Conservation (phyloP, 306 rosid species). For the Cicer chorassanicum region DNA sequence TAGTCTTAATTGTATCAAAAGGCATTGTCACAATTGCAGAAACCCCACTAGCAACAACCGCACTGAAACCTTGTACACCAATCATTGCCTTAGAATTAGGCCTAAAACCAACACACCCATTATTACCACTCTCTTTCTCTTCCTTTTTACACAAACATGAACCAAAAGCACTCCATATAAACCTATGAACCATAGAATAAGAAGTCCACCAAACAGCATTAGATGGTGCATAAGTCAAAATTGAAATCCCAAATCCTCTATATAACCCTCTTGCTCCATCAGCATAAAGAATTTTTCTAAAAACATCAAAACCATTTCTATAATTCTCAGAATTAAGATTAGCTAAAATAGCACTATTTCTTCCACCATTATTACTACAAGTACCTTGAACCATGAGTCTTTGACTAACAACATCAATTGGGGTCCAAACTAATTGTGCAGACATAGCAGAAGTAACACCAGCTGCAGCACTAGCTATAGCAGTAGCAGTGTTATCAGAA, state of each 20-base stretch:
- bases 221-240: conserved; percentile 88
- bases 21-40: conserved; percentile 94
- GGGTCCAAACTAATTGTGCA: conserved; percentile 96
- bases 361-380: not conserved
- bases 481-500: conserved; percentile 76
- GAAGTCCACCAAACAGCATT: conserved; percentile 99
- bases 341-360: conserved; percentile 39
- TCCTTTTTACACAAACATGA: conserved; percentile 48
- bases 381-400: conserved; percentile 88
- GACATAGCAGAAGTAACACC: conserved; percentile 92
- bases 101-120: conserved; percentile 47
- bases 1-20: conserved; percentile 82
- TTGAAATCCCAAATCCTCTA: conserved; percentile 90
- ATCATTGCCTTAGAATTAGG: conserved; percentile 69
- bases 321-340: conserved; percentile 59
- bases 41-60: conserved; percentile 88
- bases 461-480: conserved; percentile 78
- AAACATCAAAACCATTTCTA: conserved; percentile 85
- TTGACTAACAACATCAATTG: conserved; percentile 91
- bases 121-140: conserved; percentile 17
- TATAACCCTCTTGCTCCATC: conserved; percentile 89
- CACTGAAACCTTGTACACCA: conserved; percentile 85
- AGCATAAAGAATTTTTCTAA: conserved; percentile 66
- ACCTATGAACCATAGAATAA: conserved; percentile 78
- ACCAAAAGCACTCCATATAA: conserved; percentile 78